A percentile compares a stretch with the other conserved stretches of the same genome.
Conservation (phyloP, 1,284 basidiomycete species). For the Bjerkandera adusta region DNA sequence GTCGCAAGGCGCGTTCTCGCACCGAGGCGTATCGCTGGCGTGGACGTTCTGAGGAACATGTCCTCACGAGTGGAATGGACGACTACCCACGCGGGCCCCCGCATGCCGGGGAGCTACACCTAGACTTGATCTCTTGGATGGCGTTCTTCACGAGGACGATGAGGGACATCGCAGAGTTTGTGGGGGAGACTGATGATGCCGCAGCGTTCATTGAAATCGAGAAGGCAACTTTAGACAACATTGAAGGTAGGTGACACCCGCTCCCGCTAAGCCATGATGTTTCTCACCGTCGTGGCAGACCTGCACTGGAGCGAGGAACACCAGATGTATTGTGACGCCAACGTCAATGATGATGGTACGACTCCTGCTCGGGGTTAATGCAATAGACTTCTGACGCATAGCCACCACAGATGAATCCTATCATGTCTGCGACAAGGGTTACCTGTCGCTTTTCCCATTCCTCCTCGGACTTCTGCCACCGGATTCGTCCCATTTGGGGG, state of each 20-base stretch:
- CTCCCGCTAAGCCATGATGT: slow-evolving; percentile 6
- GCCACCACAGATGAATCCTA: slow-evolving; percentile 86
- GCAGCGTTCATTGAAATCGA: slow-evolving; percentile 76
- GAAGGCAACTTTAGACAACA: slow-evolving; percentile 77
- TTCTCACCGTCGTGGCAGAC: slow-evolving; percentile 45
- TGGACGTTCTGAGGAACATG: slow-evolving; percentile 83
- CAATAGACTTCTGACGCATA: background rate
- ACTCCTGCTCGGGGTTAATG: slow-evolving; percentile 3
- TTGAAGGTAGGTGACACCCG: slow-evolving; percentile 65
- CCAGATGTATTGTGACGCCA: slow-evolving; percentile 91
- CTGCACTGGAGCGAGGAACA: slow-evolving; percentile 90
- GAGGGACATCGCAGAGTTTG: slow-evolving; percentile 79
- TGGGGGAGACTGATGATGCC: slow-evolving; percentile 82
- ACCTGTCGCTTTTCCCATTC: slow-evolving; percentile 92
- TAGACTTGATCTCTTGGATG: slow-evolving; percentile 95
- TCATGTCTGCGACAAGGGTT: slow-evolving; percentile 88
- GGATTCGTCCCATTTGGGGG: slow-evolving; percentile 74
- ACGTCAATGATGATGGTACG: slow-evolving; percentile 80
- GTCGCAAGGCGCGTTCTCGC: slow-evolving; percentile 76
- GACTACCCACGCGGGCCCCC: slow-evolving; percentile 90
- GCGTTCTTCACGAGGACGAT: slow-evolving; percentile 90
- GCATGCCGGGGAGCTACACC: slow-evolving; percentile 87
- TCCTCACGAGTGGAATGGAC: slow-evolving; percentile 92
- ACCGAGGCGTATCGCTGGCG: slow-evolving; percentile 94
- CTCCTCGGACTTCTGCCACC: slow-evolving; percentile 76